Evolutionary conservation across 2,329 filamentous ascomycete genomes (phyloP).

Genomic region (Gyromitra esculenta): DNA sequence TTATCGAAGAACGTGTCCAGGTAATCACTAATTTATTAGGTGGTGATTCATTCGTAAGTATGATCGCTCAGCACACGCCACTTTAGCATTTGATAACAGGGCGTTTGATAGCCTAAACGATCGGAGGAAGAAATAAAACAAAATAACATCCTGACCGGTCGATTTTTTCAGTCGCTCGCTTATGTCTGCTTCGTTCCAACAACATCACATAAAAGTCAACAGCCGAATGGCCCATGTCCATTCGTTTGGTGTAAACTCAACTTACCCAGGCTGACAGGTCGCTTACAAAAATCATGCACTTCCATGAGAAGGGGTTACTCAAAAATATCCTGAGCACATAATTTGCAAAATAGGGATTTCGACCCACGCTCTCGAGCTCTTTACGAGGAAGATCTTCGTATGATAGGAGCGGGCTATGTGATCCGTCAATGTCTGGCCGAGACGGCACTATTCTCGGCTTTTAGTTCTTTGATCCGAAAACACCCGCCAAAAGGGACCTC

Average conservation of each 20-base stretch:
- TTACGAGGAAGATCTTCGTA: neutral
- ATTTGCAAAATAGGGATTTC: neutral
- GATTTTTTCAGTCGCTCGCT: neutral
- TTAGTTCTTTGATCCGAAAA: neutral
- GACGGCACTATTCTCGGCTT: neutral
- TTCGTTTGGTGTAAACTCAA: neutral
- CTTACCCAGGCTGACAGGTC: neutral
- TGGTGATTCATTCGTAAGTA: neutral
- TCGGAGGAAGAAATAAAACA: neutral
- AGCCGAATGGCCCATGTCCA: neutral
- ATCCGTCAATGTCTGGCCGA: neutral
- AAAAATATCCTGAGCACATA: neutral
- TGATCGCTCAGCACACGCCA: neutral
- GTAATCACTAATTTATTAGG: neutral
- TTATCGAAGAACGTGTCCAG: too few relatives aligned
- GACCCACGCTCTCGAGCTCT: neutral
- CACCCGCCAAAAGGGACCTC: neutral
- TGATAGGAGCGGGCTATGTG: neutral
- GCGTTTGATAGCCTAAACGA: conserved; percentile 1
- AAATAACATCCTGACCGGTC: neutral
- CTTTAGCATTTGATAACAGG: neutral
- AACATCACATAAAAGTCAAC: neutral
- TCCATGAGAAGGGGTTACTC: neutral
- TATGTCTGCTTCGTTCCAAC: neutral
- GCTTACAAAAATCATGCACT: neutral